Evolutionary conservation across 1,284 basidiomycete species (phyloP), one percentile per base, ranked within the genome.

Genomic region (Ustilago trichophora): DNA sequence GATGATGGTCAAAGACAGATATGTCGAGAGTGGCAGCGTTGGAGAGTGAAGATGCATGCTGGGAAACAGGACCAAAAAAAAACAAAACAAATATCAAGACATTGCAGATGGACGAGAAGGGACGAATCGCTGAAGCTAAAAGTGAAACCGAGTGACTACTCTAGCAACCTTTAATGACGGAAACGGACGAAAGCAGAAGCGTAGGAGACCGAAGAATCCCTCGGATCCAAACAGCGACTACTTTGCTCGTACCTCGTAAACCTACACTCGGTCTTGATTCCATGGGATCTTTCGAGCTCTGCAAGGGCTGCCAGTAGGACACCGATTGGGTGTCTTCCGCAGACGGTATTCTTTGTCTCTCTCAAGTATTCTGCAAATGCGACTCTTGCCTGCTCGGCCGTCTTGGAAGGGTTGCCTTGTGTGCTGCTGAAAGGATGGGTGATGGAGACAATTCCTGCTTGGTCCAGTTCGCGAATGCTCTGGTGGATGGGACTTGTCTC

Each of bases 301-400:
- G 87, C 78, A 31, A 97, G 81, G 3, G 92, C 89, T 5, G 89
- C 90, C 5, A 98, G 84, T 5, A 99, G 84, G 0, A 98, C 90
- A 0, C 93, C 91, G 60, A 99, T 97, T 0, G 96, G 93, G 78
- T 97, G 93, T 44, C 93, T 85, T 0, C 96, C 95, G 41, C 96
- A 99, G 36, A 99, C 95, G 0, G 96, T 98, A 83, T 99, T 99
- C 84, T 90, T 87, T 16, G 95, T 98, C 59, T 85, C 82, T 15
- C 84, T 81, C 3, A 99, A 85, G 79, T 98, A 98, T 6, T 84
- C 83, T 1, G 87, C 84, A 27, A 79, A 81, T 0, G 29, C 57
- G 6, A 55, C 18, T 15, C 59, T 42, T 3, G 79, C 73, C n/a
- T 68, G 25, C 15, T 48, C 26, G 9, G 76, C 73, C 10, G 59